phyloP scores from a whole-genome alignment of 2,329 filamentous ascomycete species.

The Fusarium scirpi region DNA sequence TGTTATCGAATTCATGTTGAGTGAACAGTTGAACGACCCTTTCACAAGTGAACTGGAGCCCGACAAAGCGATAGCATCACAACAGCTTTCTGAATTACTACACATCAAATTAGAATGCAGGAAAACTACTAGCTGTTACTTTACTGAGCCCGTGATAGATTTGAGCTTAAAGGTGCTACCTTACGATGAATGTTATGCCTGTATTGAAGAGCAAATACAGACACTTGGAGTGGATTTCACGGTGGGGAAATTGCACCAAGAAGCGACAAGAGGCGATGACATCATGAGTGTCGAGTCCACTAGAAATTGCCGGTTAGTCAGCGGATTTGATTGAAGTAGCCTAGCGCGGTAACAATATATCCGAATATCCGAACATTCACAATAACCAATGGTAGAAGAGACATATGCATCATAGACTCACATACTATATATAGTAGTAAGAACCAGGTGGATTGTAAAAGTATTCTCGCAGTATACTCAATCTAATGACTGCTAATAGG shows the following conservation, averaged over 20 bases:
- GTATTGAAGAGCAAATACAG: not conserved
- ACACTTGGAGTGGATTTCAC: not conserved
- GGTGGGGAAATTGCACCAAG: not conserved
- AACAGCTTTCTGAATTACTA: too few relatives aligned
- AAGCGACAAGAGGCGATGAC: not conserved
- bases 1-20: too few relatives aligned
- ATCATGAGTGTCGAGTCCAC: not conserved
- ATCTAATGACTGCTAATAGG: not conserved
- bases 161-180: too few relatives aligned
- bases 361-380: not conserved
- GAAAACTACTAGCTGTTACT: too few relatives aligned
- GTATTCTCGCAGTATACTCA: not conserved
- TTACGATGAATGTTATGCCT: not conserved
- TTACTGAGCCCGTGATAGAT: too few relatives aligned
- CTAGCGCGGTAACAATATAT: too few relatives aligned
- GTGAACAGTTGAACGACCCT: too few relatives aligned
- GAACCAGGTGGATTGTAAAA: fast-evolving
- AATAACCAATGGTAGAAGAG: not conserved
- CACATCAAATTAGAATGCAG: too few relatives aligned
- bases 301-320: not conserved
- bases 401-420: not conserved
- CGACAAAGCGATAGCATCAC: too few relatives aligned
- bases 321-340: too few relatives aligned
- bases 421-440: not conserved
- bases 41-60: too few relatives aligned